Base-by-base conservation (phyloP, 331 rosid genomes). In the Pyrus hybrid region DNA sequence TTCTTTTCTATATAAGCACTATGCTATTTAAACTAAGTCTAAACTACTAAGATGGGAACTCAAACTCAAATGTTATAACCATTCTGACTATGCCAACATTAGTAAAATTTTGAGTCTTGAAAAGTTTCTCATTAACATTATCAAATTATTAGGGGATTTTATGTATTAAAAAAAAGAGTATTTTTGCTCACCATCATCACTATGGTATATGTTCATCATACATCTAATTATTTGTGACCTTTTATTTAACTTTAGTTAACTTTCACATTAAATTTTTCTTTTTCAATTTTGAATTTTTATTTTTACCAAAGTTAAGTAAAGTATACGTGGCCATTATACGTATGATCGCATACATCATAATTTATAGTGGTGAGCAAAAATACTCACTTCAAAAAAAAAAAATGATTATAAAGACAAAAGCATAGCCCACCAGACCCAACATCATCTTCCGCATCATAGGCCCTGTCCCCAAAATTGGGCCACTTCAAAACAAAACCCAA, bases 351-450 rank as follows among this genome's bases (percentile, higher is more conserved):
- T 37, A 37, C 43, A 37, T 37, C 13, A 37, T 37, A 37, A 37
- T 37, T 37, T 37, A 35, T 35, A 35, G 0, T 37, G 45, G 3
- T 37, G 13, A 9, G 13, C 13, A 9, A 37, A 37, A 9, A 37
- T 9, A 0, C 4, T 9, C 0, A 0, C 45, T 37, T 9, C 0
- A 51, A 16, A 0, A 1, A 0, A 1, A 49, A 47, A 49, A 16
- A 6, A 0, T 2, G 56, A 51, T 51, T 51, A 7, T 51, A 17
- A 21, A 21, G 1, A 57, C 14, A 9, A 9, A 20, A 37, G 62
- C 2, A 56, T 56, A 56, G 11, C 2, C 43, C 12, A 37, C 45
- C 45, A 9, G 8, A 17, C 5, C 28, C 63, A 0, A 21, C 12
- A 11, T 57, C 63, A 17, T 51, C 63, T 57, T 57, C 13, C 23